A percentile compares a stretch with the other conserved stretches of the same genome.
Conservation (phyloP, 331 rosid species). For the Pyracantha coccinea region DNA sequence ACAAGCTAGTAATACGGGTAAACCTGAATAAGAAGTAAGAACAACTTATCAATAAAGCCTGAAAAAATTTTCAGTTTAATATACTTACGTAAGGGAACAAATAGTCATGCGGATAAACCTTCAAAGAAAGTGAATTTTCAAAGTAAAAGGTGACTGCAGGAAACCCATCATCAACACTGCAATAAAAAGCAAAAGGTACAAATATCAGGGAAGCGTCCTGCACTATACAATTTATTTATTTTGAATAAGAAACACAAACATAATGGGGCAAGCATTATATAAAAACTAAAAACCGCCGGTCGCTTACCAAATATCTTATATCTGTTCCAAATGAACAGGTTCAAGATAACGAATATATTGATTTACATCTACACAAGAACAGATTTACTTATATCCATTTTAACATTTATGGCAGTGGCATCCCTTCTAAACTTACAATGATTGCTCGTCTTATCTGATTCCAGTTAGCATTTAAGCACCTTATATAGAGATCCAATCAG, state of each 20-base stretch:
- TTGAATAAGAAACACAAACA: neutral
- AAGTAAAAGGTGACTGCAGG: slow-evolving; percentile 74
- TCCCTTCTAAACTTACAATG: neutral
- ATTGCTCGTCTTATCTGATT: neutral
- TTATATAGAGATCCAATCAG: neutral
- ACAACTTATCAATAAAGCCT: neutral
- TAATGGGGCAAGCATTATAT: slow-evolving; percentile 9
- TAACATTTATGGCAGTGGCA: neutral
- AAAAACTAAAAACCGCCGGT: slow-evolving; percentile 1
- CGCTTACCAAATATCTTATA: neutral
- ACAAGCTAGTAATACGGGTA: neutral
- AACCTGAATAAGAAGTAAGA: neutral
- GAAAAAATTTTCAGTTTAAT: neutral
- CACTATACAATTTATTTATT: neutral
- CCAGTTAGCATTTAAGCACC: neutral
- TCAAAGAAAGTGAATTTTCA: slow-evolving; percentile 73
- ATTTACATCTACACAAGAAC: neutral
- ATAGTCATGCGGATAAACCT: slow-evolving; percentile 92
- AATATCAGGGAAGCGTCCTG: slow-evolving; percentile 7
- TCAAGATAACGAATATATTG: neutral
- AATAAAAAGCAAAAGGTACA: slow-evolving; percentile 16
- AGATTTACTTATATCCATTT: neutral
- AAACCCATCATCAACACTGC: slow-evolving; percentile 89
- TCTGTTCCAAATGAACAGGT: slow-evolving; percentile 5
- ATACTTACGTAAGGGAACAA: slow-evolving; percentile 73